Evolutionary conservation across 768 basidiomycete genomes (phyloP).

Genomic region (Mycena leptocephala): DNA sequence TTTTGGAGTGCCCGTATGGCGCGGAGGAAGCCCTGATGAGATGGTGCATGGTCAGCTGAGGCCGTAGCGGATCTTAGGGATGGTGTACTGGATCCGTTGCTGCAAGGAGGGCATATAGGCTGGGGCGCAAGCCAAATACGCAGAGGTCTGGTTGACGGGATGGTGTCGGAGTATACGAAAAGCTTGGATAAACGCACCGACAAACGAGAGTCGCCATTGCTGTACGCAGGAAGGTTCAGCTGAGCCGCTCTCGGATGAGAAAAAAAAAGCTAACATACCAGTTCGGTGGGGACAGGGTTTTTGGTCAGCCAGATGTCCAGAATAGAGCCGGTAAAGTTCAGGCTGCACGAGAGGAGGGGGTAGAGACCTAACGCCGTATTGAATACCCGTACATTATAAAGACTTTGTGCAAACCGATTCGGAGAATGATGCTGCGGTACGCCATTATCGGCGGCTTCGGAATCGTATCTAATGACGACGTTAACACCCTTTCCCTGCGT

Average conservation of each 20-base stretch:
- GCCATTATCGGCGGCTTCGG: too few species aligned
- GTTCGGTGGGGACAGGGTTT: background rate
- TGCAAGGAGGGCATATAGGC: conserved; percentile 7
- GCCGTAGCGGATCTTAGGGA: background rate
- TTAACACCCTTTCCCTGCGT: too few species aligned
- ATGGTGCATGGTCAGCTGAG: background rate
- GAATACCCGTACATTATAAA: background rate
- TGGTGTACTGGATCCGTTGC: conserved; percentile 6
- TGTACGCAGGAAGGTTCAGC: background rate
- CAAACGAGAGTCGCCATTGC: conserved; percentile 7
- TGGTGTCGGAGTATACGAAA: background rate
- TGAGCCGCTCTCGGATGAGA: background rate
- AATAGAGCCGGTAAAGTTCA: background rate
- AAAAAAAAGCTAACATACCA: background rate
- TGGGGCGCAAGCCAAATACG: conserved; percentile 8
- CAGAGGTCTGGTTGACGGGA: background rate
- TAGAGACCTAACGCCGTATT: background rate
- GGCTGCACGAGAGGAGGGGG: background rate
- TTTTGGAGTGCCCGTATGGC: background rate
- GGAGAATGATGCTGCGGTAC: too few species aligned
- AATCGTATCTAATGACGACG: too few species aligned
- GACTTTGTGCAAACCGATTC: too few species aligned
- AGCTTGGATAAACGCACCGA: background rate
- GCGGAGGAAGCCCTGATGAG: background rate
- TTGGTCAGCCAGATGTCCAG: background rate